Conservation (phyloP, 2,329 filamentous ascomycete species). For the Fusarium torulosum region DNA sequence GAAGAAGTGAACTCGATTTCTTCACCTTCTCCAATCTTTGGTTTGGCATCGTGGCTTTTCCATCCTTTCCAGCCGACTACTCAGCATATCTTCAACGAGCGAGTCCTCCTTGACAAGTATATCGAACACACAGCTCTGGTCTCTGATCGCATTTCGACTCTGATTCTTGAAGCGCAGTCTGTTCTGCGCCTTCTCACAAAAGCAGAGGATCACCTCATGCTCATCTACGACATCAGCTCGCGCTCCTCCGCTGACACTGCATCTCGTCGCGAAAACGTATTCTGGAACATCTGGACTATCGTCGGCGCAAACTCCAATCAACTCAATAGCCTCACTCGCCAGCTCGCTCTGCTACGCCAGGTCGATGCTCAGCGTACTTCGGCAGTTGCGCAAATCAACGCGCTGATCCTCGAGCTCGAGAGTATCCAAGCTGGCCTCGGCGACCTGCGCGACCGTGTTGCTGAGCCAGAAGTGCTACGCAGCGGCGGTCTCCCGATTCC, state of each 20-base stretch:
- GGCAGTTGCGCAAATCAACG: constrained; percentile 76
- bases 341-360: constrained; percentile 73
- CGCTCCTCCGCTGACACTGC: constrained; percentile 71
- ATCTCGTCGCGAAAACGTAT: constrained; percentile 72
- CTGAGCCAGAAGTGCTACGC: constrained; percentile 71
- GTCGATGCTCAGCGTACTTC: constrained; percentile 75
- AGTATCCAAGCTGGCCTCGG: constrained; percentile 78
- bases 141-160: constrained; percentile 73
- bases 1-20: constrained; percentile 51
- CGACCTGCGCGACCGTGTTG: constrained; percentile 78
- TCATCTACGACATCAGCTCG: constrained; percentile 77
- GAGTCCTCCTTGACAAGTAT: constrained; percentile 78
- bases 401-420: constrained; percentile 78
- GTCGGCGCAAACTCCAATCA: constrained; percentile 76
- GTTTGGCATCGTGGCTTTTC: constrained; percentile 61
- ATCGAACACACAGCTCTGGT: constrained; percentile 77
- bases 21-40: constrained; percentile 50
- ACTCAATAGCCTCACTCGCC: constrained; percentile 70
- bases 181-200: constrained; percentile 74
- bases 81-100: constrained; percentile 62
- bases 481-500: constrained; percentile 64
- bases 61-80: constrained; percentile 71
- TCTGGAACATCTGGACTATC: constrained; percentile 79
- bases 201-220: constrained; percentile 76
- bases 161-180: constrained; percentile 78